Evolutionary conservation across 2,329 filamentous ascomycete species (phyloP), one percentile per base, ranked within the genome.

Genomic region (Paradendryphiella salina): DNA sequence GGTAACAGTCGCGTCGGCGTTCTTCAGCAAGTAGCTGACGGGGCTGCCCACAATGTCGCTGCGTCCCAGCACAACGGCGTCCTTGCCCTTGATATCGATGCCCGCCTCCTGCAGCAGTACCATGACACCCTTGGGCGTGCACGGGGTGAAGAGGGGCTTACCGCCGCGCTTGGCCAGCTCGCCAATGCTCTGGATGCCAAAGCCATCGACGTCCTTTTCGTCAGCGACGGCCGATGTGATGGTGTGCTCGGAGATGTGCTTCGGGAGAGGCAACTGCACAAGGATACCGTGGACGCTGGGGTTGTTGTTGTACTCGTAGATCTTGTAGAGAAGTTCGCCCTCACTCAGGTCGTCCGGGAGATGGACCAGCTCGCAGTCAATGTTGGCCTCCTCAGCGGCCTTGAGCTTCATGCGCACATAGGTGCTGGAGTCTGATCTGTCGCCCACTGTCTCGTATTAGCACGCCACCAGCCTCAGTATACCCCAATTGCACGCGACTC

Each of bases 321-420:
- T 89, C 56, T 88, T 82, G 61, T 94, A 86, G 54, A 99, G 80
- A 50, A 99, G 84, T 77, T 97, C 92, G 46, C 86, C 79, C 77
- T 97, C 90, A 46, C 86, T 85, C 72, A 92, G 88, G 55, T 85
- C 80, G 65, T 93, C 89, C 42, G 89, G 85, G 66, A 92, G 89
- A 70, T 93, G 89, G 62, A 95, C 79, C 58, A 96, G 79, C 68
- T 92, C 87, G 79, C 93, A 96, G 57, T 83, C 81, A 71, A 99
- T 96, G 69, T 90, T 90, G 69, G 92, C 91, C 89, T 97, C 94
- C 73, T 89, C 81, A 51, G 94, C 94, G 61, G 94, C 94, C 82
- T 96, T 99, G 70, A 96, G 79, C 80, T 99, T 99, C 94, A 99
- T 99, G 77, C 92, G 92, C 76, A 99, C 93, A 88, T 99, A 99